A percentile compares a stretch with the other conserved stretches of the same genome.
Conservation (phyloP, 164 flowering plant species). For the Vitis rupestris region DNA sequence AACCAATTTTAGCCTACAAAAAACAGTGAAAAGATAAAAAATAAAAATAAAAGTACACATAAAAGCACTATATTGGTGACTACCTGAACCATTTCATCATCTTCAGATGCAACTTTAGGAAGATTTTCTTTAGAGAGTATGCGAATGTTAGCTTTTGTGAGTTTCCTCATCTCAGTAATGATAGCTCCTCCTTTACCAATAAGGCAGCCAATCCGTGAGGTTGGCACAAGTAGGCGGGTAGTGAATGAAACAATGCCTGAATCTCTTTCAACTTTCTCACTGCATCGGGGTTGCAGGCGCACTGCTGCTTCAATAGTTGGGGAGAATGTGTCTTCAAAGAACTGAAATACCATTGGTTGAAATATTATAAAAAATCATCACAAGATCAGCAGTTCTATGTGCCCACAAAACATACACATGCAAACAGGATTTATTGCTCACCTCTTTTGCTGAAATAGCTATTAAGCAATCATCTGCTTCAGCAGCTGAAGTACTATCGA, state of each 20-base stretch:
- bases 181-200: slow-evolving; percentile 96
- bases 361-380: slow-evolving; percentile 2
- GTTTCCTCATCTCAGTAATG: slow-evolving; percentile 80
- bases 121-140: slow-evolving; percentile 82
- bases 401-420: not conserved
- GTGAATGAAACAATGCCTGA: slow-evolving; percentile 72
- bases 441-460: slow-evolving; percentile 81
- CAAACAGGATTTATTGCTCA: slow-evolving; percentile 11
- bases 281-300: slow-evolving; percentile 89
- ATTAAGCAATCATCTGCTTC: slow-evolving; percentile 86
- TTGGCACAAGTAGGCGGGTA: slow-evolving; percentile 84
- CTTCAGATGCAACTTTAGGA: slow-evolving; percentile 86
- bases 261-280: slow-evolving; percentile 86
- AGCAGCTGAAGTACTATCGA: slow-evolving; percentile 64
- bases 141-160: slow-evolving; percentile 89
- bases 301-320: slow-evolving; percentile 86
- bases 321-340: slow-evolving; percentile 75
- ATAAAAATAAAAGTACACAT: not conserved
- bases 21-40: not conserved
- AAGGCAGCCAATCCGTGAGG: slow-evolving; percentile 88
- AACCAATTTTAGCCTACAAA: too few relatives aligned
- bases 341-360: slow-evolving; percentile 34
- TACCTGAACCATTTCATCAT: slow-evolving; percentile 99
- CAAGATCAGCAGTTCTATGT: not conserved
- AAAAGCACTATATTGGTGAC: not conserved